A percentile compares a stretch with the other conserved stretches of the same genome.
Conservation (phyloP, 345 rosid genomes). For the Sisymbrium irio region DNA sequence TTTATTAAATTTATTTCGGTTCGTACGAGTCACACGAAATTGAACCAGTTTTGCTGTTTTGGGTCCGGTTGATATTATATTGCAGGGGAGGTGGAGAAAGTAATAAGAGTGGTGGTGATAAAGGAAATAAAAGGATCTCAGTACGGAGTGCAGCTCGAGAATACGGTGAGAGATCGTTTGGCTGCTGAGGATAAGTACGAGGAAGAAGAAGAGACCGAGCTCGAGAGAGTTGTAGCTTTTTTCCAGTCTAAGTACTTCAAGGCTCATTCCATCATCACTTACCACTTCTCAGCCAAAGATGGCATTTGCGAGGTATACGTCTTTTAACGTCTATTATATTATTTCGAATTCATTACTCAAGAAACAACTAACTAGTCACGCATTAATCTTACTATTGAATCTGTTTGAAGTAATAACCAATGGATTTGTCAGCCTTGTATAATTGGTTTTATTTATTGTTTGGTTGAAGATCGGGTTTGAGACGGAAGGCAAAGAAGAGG, state of each 20-base stretch:
- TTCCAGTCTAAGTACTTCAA: conserved; percentile 89
- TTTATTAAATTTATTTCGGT: not conserved
- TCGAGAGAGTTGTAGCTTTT: conserved; percentile 74
- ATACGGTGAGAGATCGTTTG: conserved; percentile 75
- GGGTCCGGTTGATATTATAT: not conserved
- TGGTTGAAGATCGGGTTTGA: conserved; percentile 50
- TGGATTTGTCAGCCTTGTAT: not conserved
- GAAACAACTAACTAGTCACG: not conserved
- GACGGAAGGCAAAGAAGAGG: conserved; percentile 64
- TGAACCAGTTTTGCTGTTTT: not conserved
- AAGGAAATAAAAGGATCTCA: conserved; percentile 96
- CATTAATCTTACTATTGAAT: not conserved
- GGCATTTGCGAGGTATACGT: conserved; percentile 50
- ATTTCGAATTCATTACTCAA: not conserved
- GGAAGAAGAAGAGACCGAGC: conserved; percentile 83
- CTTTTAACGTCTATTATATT: not conserved
- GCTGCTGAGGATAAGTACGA: conserved; percentile 83
- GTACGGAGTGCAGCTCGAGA: conserved; percentile 85
- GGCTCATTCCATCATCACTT: conserved; percentile 65
- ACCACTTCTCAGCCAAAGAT: conserved; percentile 57
- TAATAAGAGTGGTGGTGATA: conserved; percentile 76
- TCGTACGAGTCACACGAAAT: not conserved
- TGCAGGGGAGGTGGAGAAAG: conserved; percentile 67
- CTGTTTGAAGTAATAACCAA: not conserved
- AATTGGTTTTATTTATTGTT: not conserved